These are phyloP conservation scores for Cardamine resedifolia DNA, from an alignment of 345 rosid genomes.

Conservation along the genomic window DNA sequence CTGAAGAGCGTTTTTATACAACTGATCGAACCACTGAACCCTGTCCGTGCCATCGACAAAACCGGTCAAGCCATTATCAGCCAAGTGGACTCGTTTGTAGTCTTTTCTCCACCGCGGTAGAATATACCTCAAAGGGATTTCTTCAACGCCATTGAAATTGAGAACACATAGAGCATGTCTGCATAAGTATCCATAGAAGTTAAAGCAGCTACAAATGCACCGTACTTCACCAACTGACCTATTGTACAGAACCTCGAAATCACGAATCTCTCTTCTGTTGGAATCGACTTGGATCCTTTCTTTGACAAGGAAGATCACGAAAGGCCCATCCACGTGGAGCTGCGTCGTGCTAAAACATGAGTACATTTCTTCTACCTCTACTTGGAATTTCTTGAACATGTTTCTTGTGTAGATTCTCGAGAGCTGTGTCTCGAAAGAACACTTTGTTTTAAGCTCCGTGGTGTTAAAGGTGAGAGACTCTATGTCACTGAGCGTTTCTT, in stretches of 20 bases:
- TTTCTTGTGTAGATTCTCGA: slow-evolving; percentile 65
- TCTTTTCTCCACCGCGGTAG: slow-evolving; percentile 70
- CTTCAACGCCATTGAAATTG: slow-evolving; percentile 72
- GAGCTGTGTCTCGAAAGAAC: slow-evolving; percentile 80
- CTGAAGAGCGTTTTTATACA: slow-evolving; percentile 54
- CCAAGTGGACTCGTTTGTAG: slow-evolving; percentile 49
- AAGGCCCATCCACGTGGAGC: slow-evolving; percentile 61
- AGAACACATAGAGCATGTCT: slow-evolving; percentile 82
- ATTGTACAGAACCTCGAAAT: slow-evolving; percentile 73
- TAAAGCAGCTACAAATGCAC: slow-evolving; percentile 86
- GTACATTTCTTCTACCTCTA: slow-evolving; percentile 83
- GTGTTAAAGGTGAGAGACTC: slow-evolving; percentile 55
- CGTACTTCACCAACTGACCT: slow-evolving; percentile 73
- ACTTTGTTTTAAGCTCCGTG: slow-evolving; percentile 53
- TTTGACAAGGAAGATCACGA: slow-evolving; percentile 68
- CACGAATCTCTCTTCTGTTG: slow-evolving; percentile 56
- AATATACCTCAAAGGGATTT: slow-evolving; percentile 58
- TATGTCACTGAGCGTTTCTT: slow-evolving; percentile 62
- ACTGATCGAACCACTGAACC: slow-evolving; percentile 56
- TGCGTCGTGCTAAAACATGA: slow-evolving; percentile 82
- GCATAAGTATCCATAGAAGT: slow-evolving; percentile 76
- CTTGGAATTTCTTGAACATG: slow-evolving; percentile 72
- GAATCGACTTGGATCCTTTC: slow-evolving; percentile 63
- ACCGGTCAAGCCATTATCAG: slow-evolving; percentile 34
- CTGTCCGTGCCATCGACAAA: slow-evolving; percentile 30